Conservation (phyloP, 345 rosid genomes). For the Conringia planisiliqua region DNA sequence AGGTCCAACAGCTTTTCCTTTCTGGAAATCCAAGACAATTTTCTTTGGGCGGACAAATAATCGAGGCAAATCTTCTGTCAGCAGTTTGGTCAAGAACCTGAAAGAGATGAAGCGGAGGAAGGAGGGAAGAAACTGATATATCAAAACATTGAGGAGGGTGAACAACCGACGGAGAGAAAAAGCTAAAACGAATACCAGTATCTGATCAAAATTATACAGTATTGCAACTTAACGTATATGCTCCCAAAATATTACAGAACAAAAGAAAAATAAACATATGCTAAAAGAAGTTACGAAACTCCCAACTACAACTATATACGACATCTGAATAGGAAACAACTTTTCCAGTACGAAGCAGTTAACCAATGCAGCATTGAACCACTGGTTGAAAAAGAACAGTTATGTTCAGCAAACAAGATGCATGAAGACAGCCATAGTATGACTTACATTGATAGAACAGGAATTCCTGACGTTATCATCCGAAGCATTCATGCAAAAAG, state of each 20-base stretch:
- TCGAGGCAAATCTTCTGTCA: slow-evolving; percentile 89
- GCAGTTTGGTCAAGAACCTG: slow-evolving; percentile 93
- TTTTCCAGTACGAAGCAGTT: background rate
- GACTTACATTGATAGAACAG: slow-evolving; percentile 94
- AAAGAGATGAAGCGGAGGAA: slow-evolving; percentile 17
- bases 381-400: background rate
- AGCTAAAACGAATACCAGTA: background rate
- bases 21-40: slow-evolving; percentile 94
- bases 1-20: slow-evolving; percentile 94
- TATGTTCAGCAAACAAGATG: slow-evolving; percentile 14
- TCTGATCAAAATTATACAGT: background rate
- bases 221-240: background rate
- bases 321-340: background rate
- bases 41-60: slow-evolving; percentile 96
- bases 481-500: slow-evolving; percentile 40
- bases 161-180: background rate
- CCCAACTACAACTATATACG: slow-evolving; percentile 1
- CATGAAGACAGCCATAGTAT: slow-evolving; percentile 19
- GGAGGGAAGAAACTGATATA: slow-evolving; percentile 1
- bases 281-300: background rate
- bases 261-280: background rate
- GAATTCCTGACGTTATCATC: slow-evolving; percentile 76
- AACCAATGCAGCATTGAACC: slow-evolving; percentile 16
- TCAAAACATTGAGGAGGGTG: background rate
- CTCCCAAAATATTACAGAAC: background rate